These are phyloP conservation scores for Daldinia sp. DNA, from an alignment of 2,329 filamentous ascomycete species.

Conservation along the genomic window DNA sequence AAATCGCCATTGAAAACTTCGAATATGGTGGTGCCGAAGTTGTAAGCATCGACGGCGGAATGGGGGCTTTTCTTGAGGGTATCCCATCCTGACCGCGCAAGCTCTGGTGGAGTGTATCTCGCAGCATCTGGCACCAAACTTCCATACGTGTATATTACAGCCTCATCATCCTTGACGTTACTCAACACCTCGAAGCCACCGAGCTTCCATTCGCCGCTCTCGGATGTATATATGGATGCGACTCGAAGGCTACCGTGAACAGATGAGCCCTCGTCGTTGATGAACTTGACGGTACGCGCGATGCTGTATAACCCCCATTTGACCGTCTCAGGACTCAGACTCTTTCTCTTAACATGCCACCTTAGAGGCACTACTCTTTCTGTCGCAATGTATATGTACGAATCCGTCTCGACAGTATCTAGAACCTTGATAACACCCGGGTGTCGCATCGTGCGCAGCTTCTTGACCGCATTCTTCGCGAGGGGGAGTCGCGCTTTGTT, in stretches of 20 bases:
- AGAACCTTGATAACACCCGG: slow-evolving; percentile 94
- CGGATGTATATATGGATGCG: slow-evolving; percentile 90
- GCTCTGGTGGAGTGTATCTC: slow-evolving; percentile 87
- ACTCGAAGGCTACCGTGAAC: slow-evolving; percentile 90
- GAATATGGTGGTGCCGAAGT: slow-evolving; percentile 84
- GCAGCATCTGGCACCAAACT: slow-evolving; percentile 87
- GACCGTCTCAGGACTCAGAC: slow-evolving; percentile 87
- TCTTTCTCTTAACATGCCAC: slow-evolving; percentile 92
- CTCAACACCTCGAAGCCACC: slow-evolving; percentile 94
- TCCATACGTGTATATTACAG: slow-evolving; percentile 92
- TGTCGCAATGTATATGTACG: slow-evolving; percentile 95
- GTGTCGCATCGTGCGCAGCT: slow-evolving; percentile 91
- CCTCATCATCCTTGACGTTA: slow-evolving; percentile 95
- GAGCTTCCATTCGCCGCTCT: slow-evolving; percentile 98
- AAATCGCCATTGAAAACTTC: slow-evolving; percentile 94
- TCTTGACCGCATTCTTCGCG: slow-evolving; percentile 93
- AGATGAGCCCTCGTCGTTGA: slow-evolving; percentile 92
- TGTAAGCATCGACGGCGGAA: slow-evolving; percentile 87
- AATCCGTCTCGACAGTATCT: slow-evolving; percentile 96
- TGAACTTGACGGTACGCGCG: slow-evolving; percentile 92
- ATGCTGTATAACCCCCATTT: slow-evolving; percentile 96
- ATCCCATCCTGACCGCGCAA: slow-evolving; percentile 91
- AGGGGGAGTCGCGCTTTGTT: slow-evolving; percentile 86
- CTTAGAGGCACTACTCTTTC: slow-evolving; percentile 87
- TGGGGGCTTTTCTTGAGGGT: slow-evolving; percentile 85